These are phyloP conservation scores for Sclerotinia subarctica DNA, from an alignment of 2,329 filamentous ascomycete species.

Conservation along the genomic window DNA sequence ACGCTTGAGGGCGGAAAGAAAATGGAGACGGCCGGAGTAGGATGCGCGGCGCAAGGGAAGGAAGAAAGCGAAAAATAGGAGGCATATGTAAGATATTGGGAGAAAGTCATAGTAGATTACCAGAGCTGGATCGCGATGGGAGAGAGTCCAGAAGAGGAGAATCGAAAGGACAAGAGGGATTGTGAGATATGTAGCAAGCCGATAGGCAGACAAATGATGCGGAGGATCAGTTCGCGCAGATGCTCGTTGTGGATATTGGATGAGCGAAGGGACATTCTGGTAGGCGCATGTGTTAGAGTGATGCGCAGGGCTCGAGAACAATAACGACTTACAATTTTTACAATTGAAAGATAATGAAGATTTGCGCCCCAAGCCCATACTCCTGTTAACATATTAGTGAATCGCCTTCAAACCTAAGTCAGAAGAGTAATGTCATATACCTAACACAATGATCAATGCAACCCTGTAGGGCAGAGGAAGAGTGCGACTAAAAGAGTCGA, in stretches of 20 bases:
- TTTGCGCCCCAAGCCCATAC: slow-evolving; percentile 96
- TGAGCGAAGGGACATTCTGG: slow-evolving; percentile 76
- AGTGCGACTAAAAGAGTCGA: slow-evolving; percentile 83
- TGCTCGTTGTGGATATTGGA: slow-evolving; percentile 77
- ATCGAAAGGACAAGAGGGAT: slow-evolving; percentile 69
- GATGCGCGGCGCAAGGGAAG: slow-evolving; percentile 68
- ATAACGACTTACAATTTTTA: slow-evolving; percentile 62
- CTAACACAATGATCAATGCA: slow-evolving; percentile 78
- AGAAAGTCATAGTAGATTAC: slow-evolving; percentile 81
- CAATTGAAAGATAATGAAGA: slow-evolving; percentile 76
- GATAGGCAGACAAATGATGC: slow-evolving; percentile 81
- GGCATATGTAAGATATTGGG: slow-evolving; percentile 76
- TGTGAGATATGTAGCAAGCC: slow-evolving; percentile 74
- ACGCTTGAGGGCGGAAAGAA: slow-evolving; percentile 72
- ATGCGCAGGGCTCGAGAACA: slow-evolving; percentile 10
- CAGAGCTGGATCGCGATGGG: slow-evolving; percentile 63
- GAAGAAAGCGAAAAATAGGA: slow-evolving; percentile 68
- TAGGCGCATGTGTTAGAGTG: slow-evolving; percentile 26
- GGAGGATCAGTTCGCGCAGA: slow-evolving; percentile 63
- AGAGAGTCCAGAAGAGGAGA: slow-evolving; percentile 78
- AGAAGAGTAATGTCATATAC: slow-evolving; percentile 47
- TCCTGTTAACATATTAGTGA: slow-evolving; percentile 49
- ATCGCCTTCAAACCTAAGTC: slow-evolving; percentile 6
- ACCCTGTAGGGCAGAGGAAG: slow-evolving; percentile 89
- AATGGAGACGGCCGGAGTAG: slow-evolving; percentile 67